These are phyloP conservation scores for Blastobotrys persicus DNA, from an alignment of 1,139 yeast species.

Conservation along the genomic window DNA sequence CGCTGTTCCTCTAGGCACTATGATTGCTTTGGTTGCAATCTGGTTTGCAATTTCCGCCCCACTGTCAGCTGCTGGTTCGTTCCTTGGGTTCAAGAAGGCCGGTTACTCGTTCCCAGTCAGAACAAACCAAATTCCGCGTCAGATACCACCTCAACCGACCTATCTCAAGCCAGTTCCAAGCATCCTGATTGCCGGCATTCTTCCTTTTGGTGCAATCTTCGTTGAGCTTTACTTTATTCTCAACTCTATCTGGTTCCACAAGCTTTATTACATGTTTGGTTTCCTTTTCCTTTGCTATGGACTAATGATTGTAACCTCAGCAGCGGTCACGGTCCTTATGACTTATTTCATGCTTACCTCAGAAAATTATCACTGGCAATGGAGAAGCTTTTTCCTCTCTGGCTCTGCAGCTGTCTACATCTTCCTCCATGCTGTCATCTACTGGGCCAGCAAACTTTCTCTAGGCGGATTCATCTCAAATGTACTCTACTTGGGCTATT, in stretches of 20 bases:
- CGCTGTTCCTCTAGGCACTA: conserved; percentile 90
- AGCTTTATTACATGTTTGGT: conserved; percentile 96
- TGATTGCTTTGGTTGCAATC: conserved; percentile 72
- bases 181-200: conserved; percentile 76
- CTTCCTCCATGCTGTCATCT: conserved; percentile 74
- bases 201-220: conserved; percentile 94
- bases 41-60: conserved; percentile 91
- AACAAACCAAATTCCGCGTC: conserved; percentile 89
- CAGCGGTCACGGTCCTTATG: conserved; percentile 75
- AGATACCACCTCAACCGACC: conserved; percentile 89
- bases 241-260: conserved; percentile 90
- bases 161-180: conserved; percentile 68
- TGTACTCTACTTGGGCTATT: conserved; percentile 83
- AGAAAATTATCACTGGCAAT: conserved; percentile 96
- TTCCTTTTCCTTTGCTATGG: conserved; percentile 85
- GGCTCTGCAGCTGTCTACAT: conserved; percentile 89
- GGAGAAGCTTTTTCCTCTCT: conserved; percentile 86
- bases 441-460: conserved; percentile 48
- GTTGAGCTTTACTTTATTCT: conserved; percentile 89
- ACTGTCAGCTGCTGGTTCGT: conserved; percentile 73
- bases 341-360: conserved; percentile 82
- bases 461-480: conserved; percentile 75
- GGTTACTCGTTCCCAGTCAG: conserved; percentile 69
- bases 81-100: conserved; percentile 68
- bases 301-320: conserved; percentile 77